Evolutionary conservation across 2,329 filamentous ascomycete species (phyloP).

Genomic region (Fusarium robinianum): DNA sequence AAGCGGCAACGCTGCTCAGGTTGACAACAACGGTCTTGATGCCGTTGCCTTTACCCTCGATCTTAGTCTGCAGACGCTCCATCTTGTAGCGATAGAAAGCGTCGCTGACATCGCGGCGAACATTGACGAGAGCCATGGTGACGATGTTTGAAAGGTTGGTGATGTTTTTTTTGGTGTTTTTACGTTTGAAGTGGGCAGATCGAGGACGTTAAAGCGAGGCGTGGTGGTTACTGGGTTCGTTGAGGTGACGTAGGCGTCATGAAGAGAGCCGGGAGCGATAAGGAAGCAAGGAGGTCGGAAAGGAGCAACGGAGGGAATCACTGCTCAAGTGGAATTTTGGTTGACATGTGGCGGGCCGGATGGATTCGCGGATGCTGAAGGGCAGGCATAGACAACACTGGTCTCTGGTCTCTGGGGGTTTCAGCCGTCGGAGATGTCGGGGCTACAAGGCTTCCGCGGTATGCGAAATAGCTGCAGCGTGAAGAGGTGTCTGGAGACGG

Average conservation of each 20-base stretch:
- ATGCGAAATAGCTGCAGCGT: conserved; percentile 98
- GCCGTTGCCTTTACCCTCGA: conserved; percentile 99
- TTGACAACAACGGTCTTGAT: conserved; percentile 99
- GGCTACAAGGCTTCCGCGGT: conserved; percentile 91
- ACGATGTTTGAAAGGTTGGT: conserved; percentile 44
- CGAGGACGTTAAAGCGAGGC: conserved; percentile 23
- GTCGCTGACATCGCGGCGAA: conserved; percentile 96
- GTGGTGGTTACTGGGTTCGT: conserved; percentile 25
- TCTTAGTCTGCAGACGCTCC: conserved; percentile 98
- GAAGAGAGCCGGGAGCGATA: conserved; percentile 42
- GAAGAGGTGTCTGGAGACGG: conserved; percentile 94
- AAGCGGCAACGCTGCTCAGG: conserved; percentile 88
- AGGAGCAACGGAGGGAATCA: conserved; percentile 54
- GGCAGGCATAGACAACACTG: conserved; percentile 62
- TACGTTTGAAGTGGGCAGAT: conserved; percentile 23
- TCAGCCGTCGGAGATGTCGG: conserved; percentile 94
- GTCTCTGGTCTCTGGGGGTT: conserved; percentile 42
- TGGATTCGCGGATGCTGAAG: conserved; percentile 52
- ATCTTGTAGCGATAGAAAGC: conserved; percentile 99
- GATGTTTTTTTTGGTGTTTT: conserved; percentile 22
- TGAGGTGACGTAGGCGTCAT: conserved; percentile 45
- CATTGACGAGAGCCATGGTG: conserved; percentile 97
- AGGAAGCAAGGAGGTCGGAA: conserved; percentile 43
- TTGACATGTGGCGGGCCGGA: conserved; percentile 61
- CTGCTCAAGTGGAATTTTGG: conserved; percentile 57